Conservation (phyloP, 768 basidiomycete genomes). For the Paxillus rubicundulus region DNA sequence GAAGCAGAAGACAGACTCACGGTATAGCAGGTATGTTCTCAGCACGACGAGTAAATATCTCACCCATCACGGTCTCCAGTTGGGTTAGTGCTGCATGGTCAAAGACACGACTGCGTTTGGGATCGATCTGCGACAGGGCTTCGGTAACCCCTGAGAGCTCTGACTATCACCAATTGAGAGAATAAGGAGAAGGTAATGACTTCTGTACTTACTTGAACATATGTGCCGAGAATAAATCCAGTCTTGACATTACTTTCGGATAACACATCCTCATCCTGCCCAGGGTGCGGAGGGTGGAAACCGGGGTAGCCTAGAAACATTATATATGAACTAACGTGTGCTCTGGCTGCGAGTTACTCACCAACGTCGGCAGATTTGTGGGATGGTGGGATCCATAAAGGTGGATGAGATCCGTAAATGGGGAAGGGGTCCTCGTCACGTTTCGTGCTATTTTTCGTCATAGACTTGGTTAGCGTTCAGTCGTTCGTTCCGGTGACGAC, state of each 20-base stretch:
- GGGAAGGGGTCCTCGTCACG: slow-evolving; percentile 36
- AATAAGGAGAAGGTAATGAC: background rate
- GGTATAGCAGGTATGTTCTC: slow-evolving; percentile 58
- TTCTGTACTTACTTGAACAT: slow-evolving; percentile 53
- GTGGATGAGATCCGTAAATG: slow-evolving; percentile 66
- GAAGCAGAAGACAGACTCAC: slow-evolving; percentile 41
- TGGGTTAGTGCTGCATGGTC: slow-evolving; percentile 52
- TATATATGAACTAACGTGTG: background rate
- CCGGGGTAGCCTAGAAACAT: slow-evolving; percentile 61
- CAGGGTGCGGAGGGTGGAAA: slow-evolving; percentile 71
- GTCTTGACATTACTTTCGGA: slow-evolving; percentile 62
- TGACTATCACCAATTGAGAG: slow-evolving; percentile 16
- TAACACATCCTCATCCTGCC: slow-evolving; percentile 73
- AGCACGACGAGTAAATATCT: slow-evolving; percentile 63
- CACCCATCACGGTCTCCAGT: slow-evolving; percentile 73
- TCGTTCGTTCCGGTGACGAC: background rate
- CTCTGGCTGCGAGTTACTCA: slow-evolving; percentile 25
- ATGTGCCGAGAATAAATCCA: slow-evolving; percentile 53
- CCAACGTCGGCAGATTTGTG: slow-evolving; percentile 72
- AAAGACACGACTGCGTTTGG: slow-evolving; percentile 44
- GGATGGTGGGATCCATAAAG: slow-evolving; percentile 67
- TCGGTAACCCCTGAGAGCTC: slow-evolving; percentile 18
- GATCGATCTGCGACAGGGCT: slow-evolving; percentile 12
- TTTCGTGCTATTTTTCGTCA: slow-evolving; percentile 27
- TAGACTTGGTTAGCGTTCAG: background rate